These are phyloP conservation scores for Metarhizium brunneum DNA, from an alignment of 2,329 filamentous ascomycete species.

Conservation along the genomic window DNA sequence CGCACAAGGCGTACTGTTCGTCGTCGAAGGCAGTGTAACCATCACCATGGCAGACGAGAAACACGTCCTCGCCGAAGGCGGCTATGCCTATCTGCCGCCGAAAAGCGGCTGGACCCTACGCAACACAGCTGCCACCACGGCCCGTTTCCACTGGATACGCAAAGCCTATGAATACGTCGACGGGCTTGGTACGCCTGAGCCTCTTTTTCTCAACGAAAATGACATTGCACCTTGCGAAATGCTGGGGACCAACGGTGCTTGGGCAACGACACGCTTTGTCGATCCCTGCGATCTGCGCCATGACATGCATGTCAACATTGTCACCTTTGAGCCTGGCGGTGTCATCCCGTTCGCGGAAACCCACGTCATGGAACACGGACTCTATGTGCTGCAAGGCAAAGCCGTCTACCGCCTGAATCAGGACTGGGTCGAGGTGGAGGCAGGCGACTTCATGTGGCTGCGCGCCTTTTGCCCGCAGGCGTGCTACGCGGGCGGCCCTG, in stretches of 20 bases:
- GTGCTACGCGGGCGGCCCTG: constrained; percentile 5
- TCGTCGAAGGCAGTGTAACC: neutral
- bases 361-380: constrained; percentile 7
- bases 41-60: neutral
- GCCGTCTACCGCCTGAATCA: constrained; percentile 6
- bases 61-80: constrained; percentile 1
- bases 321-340: constrained; percentile 4
- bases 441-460: constrained; percentile 8
- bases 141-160: constrained; percentile 8
- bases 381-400: constrained; percentile 6
- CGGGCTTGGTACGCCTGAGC: neutral
- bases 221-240: constrained; percentile 1
- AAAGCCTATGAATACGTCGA: constrained; percentile 3
- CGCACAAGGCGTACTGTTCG: constrained; percentile 4
- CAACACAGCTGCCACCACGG: neutral
- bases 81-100: constrained; percentile 4
- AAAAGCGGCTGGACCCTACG: neutral
- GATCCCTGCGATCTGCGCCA: constrained; percentile 5
- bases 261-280: constrained; percentile 6
- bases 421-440: constrained; percentile 7
- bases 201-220: constrained; percentile 1
- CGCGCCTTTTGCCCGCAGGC: constrained; percentile 6
- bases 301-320: constrained; percentile 7
- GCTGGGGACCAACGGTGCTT: constrained; percentile 4
- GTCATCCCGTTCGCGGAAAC: constrained; percentile 7